Base-by-base conservation (phyloP, 225 moss, liverwort and hornwort species). In the Marchantia polymorpha region DNA sequence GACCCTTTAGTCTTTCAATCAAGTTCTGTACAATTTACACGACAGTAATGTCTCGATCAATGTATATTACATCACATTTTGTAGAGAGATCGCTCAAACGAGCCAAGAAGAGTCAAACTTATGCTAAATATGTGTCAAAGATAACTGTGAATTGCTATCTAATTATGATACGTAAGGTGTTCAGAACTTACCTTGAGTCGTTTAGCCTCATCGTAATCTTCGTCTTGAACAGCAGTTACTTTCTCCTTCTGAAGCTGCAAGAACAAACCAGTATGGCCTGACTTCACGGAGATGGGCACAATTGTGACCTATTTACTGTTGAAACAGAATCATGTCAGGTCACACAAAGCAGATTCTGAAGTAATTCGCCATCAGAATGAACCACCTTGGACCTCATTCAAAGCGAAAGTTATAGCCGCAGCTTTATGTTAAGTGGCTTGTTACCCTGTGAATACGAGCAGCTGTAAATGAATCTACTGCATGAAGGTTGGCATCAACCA, bases 151-250 rank as follows among this genome's bases (percentile, higher is more conserved):
- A 12, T 66, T 14, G 25, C 27, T 65, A n/a, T 23, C 3, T 63
- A 25, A 63, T 1, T 25, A 19, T 23, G 17, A 0, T 2, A 4
- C 63, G n/a, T 63, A 11, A 5, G 29, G 30, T 25, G 16, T 30
- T 6, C 16, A 14, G 14, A 25, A 31, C 15, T 73, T 48, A 94
- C 94, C 90, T 97, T 97, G 10, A 97, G 56, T 11, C 90, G 89
- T 77, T 94, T 97, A 69, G 96, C 96, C 75, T 97, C 92, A 75
- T 97, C 96, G 79, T 97, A 97, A 75, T 97, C 92, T 56, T 97
- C 96, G 64, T 73, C 79, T 71, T 86, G 86, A 26, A 97, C 92
- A 65, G 96, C 93, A 80, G 19, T 80, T 26, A 83, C 77, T 76
- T 94, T 97, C 48, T 97, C 92, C 12, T 93, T 92, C 85, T 94